Base-by-base conservation (phyloP, 257 asterid genomes). In the Craterostigma plantagineum region DNA sequence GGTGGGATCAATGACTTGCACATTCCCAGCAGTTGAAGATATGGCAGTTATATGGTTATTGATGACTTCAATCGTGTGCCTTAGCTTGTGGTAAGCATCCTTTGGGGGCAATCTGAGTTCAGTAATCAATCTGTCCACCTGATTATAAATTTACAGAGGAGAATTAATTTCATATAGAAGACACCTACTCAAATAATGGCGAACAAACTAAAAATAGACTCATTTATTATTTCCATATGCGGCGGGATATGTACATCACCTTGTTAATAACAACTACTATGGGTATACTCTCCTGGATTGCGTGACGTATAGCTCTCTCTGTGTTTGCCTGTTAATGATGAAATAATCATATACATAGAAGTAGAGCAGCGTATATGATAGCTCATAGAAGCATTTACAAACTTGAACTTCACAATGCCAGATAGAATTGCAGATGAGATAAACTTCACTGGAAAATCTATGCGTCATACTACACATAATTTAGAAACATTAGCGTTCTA, bases 81-180 rank as follows among this genome's bases (percentile, higher is more conserved):
- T 65, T 35, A 83, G 53, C 67, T 90, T 90, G 58, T 82, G 94
- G 68, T 90, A 90, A 47, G 98, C 98, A 54, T 82, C 95, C 71
- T 79, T 87, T 9, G 95, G 95, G 4, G 98, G 98, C 58, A 87
- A 69, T 68, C 71, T 82, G 9, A 87, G 93, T 65, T 87, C 98
- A 42, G 93, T 79, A 46, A 87, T 82, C 67, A 87, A 61, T 57
- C 87, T 70, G 53, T 87, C 98, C 41, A 87, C 93, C 97, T 86
- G 35, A 34, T 9, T 49, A 33, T 35, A n/a, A 38, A 16, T n/a
- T 16, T 53, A 13, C 50, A 66, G 16, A 7, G 34, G 34, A 51
- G 46, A 50, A 55, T 16, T 43, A 42, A 46, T 14, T 38, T 41
- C 39, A 46, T n/a, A 9, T 12, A 51, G 8, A 34, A 50, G 35